Evolutionary conservation across 768 basidiomycete species (phyloP), one percentile per base, ranked within the genome.

Genomic region (Lactarius sp.): DNA sequence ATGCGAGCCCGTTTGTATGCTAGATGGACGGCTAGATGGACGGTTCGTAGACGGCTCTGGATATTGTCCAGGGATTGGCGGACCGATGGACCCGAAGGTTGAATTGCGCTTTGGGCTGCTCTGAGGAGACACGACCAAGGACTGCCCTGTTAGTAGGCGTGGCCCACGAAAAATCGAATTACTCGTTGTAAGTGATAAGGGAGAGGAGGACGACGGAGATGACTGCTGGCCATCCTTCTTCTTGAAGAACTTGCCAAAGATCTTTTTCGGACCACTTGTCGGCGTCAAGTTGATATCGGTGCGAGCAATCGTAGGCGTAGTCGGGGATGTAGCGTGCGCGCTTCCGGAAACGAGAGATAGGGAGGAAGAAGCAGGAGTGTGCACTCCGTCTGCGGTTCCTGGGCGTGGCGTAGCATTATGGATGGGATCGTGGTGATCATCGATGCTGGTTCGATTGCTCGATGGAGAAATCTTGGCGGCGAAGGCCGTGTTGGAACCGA

Each of bases 231-330:
- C 69, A 34, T 75, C 76, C 68, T 80, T 84, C 69, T 80, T 83
- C 71, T 82, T 87, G 78, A 92, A 92, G 39, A 92, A 75, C 70
- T 82, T 87, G 33, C 85, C 80, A 66, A 92, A 88, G 20, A 92
- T 63, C 61, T 75, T 81, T 65, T 83, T 86, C 22, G 83, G 76
- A 63, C 85, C 82, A 62, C 71, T 68, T 67, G 76, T 63, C 63
- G 74, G 53, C 6, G 66, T 62, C 41, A 41, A 31, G 12, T 56
- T 56, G 76, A 69, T 52, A 59, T 72, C 68, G 46, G 69, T 61
- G 55, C 61, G 62, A n/a, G 69, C 58, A 20, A 66, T 62, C 8
- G 69, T 70, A 1, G 71, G 56, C 3, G 75, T 59, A 12, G 71
- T 69, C 3, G 67, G 59, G 34, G 64, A 61, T 52, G 51, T 12